A percentile compares a stretch with the other conserved stretches of the same genome.
Evolutionary conservation across 2,329 filamentous ascomycete species (phyloP).

Genomic region (Ophiostoma ips): DNA sequence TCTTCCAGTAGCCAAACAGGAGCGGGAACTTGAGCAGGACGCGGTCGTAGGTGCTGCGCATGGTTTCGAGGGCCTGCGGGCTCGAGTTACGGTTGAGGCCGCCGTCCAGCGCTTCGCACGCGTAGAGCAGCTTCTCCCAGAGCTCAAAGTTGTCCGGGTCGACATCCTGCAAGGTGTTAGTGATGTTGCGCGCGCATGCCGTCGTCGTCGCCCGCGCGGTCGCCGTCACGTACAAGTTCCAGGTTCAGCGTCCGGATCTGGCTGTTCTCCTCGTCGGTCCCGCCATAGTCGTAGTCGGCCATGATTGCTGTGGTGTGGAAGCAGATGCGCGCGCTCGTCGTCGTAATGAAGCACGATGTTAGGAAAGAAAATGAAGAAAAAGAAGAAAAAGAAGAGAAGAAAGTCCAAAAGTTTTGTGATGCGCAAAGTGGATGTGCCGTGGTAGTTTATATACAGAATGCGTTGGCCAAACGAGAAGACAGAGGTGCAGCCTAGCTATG

Average conservation of each 20-base stretch:
- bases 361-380: too few species aligned
- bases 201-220: background rate
- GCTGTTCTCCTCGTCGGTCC: conserved; percentile 65
- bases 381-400: too few species aligned
- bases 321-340: background rate
- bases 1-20: conserved; percentile 98
- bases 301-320: conserved; percentile 21
- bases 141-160: conserved; percentile 85
- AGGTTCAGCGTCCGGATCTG: conserved; percentile 67
- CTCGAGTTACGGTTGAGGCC: conserved; percentile 94
- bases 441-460: too few species aligned
- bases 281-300: conserved; percentile 61
- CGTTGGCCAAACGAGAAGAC: too few species aligned
- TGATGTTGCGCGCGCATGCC: background rate
- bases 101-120: conserved; percentile 74
- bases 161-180: conserved; percentile 30
- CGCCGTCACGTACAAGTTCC: conserved; percentile 52
- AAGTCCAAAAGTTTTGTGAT: too few species aligned
- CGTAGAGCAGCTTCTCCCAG: conserved; percentile 85
- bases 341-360: background rate
- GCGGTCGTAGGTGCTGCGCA: conserved; percentile 77
- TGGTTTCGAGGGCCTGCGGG: conserved; percentile 77
- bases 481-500: too few species aligned
- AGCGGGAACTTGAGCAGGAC: conserved; percentile 92
- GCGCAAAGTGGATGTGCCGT: too few species aligned